Percentiles rank a stretch among this genome's conserved stretches.
phyloP scores from a whole-genome alignment of 2,329 filamentous ascomycete genomes.

The Myrmaecium sp. region DNA sequence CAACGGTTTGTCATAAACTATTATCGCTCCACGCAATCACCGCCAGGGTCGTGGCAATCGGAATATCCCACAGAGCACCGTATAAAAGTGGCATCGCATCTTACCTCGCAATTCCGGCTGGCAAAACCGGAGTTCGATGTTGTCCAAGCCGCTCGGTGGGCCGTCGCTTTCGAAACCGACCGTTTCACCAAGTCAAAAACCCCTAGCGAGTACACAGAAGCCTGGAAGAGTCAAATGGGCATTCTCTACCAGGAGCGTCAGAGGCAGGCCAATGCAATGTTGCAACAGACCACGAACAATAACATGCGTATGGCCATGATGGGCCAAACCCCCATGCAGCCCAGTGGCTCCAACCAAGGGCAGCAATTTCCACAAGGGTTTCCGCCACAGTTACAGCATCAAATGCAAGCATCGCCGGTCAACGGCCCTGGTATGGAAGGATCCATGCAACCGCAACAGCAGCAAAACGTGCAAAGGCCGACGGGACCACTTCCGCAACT shows the following conservation, averaged over 20 bases:
- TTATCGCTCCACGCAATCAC: too few relatives aligned
- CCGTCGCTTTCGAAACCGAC: slow-evolving; percentile 15
- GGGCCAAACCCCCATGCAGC: slow-evolving; percentile 18
- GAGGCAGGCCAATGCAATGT: slow-evolving; percentile 8
- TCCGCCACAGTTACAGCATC: slow-evolving; percentile 31
- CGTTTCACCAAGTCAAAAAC: slow-evolving; percentile 8
- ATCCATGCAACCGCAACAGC: slow-evolving; percentile 12
- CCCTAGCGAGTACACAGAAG: background rate
- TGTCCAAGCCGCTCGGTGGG: too few relatives aligned
- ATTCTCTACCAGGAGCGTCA: slow-evolving; percentile 14
- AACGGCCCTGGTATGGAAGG: slow-evolving; percentile 18
- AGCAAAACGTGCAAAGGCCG: slow-evolving; percentile 12
- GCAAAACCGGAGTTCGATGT: too few relatives aligned
- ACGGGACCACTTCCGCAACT: too few relatives aligned
- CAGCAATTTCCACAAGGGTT: slow-evolving; percentile 27
- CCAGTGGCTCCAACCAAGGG: slow-evolving; percentile 20
- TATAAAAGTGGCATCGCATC: too few relatives aligned
- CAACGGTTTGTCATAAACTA: too few relatives aligned
- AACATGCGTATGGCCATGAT: slow-evolving; percentile 19
- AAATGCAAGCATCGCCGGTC: slow-evolving; percentile 34
- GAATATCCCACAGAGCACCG: too few relatives aligned
- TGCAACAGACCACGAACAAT: slow-evolving; percentile 8
- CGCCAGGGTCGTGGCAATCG: too few relatives aligned
- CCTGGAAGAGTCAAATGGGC: background rate
- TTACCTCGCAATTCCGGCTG: too few relatives aligned